Evolutionary conservation across 108 stramenopile genomes (phyloP), one percentile per base, ranked within the genome.

Genomic region (Cyclotella choctawhatcheeana): DNA sequence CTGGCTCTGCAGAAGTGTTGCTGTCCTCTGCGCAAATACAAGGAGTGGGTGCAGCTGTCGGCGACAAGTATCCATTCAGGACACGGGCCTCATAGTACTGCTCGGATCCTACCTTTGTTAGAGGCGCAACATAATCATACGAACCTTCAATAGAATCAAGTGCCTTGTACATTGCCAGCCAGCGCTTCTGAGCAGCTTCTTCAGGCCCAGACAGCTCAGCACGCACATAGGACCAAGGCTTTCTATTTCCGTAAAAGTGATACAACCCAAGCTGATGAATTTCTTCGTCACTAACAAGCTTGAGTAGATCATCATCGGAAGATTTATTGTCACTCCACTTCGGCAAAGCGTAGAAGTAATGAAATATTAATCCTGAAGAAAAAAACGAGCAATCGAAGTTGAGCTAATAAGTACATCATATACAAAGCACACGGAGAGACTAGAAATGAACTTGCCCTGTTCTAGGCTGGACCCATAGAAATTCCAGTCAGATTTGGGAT

Each of bases 381-480:
- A n/a, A n/a, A n/a, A n/a, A n/a, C n/a, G n/a, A n/a, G n/a, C n/a
- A n/a, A n/a, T n/a, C n/a, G n/a, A n/a, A n/a, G n/a, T n/a, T n/a
- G n/a, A n/a, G n/a, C n/a, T n/a, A n/a, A n/a, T n/a, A n/a, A n/a
- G n/a, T n/a, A n/a, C n/a, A n/a, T n/a, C n/a, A n/a, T n/a, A n/a
- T n/a, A n/a, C n/a, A n/a, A n/a, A n/a, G n/a, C n/a, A 32, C 31
- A 2, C 1, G 17, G 8, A 20, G 4, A 44, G 21, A 20, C 2
- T 16, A 30, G 26, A 26, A 12, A 4, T 43, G n/a, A 34, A 32
- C 61, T 2, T 40, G 44, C 64, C 64, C 30, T 67, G 65, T 24
- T 67, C 65, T 16, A 67, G 32, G 21, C 43, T 51, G 6, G 65
- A 67, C 10, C 65, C 65, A 35, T 67, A 67, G 22, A 67, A 67